Percentiles rank a stretch among this genome's conserved stretches.
Conservation (phyloP, 805 yeast genomes). For the Scheffersomyces spartinae region DNA sequence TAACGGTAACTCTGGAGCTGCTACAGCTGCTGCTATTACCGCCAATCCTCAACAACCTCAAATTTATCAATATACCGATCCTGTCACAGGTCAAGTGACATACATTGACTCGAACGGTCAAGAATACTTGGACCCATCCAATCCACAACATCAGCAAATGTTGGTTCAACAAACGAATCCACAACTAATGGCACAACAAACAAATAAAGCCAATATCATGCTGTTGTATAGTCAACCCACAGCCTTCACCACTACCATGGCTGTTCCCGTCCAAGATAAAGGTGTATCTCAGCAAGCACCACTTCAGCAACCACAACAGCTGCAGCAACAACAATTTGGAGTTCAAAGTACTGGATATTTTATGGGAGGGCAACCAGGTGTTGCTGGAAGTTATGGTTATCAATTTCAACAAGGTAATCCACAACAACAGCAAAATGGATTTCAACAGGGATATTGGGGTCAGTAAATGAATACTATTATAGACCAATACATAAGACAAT, state of each 20-base stretch:
- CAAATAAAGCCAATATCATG: slow-evolving; percentile 23
- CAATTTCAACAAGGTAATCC: slow-evolving; percentile 6
- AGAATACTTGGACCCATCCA: slow-evolving; percentile 40
- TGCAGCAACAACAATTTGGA: slow-evolving; percentile 4
- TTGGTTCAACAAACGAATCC: slow-evolving; percentile 25
- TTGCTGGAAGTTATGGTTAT: too few species aligned
- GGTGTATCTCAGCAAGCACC: slow-evolving; percentile 6
- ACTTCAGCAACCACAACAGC: slow-evolving; percentile 4
- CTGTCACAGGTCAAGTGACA: slow-evolving; percentile 53
- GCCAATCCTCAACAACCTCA: slow-evolving; percentile 26
- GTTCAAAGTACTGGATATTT: too few species aligned
- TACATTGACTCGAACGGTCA: slow-evolving; percentile 63
- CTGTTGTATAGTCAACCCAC: slow-evolving; percentile 27
- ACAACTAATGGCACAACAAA: slow-evolving; percentile 23
- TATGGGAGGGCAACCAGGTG: too few species aligned
- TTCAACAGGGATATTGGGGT: slow-evolving; percentile 9
- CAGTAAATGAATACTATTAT: too few species aligned
- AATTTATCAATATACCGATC: slow-evolving; percentile 61
- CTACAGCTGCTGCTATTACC: slow-evolving; percentile 9
- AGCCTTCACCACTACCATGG: slow-evolving; percentile 14
- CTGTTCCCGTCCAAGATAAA: slow-evolving; percentile 10
- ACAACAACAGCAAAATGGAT: slow-evolving; percentile 10
- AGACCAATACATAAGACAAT: too few species aligned
- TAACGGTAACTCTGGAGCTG: slow-evolving; percentile 6
- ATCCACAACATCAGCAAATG: slow-evolving; percentile 35